Evolutionary conservation across 2,329 filamentous ascomycete genomes (phyloP).

Genomic region (Epicoccum nigrum): DNA sequence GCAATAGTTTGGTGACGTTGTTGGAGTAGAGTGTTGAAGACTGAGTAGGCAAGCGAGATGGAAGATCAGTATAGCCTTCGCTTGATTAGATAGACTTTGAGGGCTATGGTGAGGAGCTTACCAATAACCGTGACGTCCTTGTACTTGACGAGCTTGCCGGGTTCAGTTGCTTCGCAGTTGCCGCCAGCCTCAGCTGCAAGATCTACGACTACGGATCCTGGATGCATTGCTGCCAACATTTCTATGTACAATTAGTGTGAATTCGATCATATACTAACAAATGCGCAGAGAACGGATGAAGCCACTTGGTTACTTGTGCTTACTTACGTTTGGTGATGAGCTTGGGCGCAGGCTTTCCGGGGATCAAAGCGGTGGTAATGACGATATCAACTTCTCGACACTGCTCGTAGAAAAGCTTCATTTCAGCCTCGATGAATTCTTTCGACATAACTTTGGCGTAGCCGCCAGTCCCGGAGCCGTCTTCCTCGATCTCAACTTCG

Average conservation of each 20-base stretch:
- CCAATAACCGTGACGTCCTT: slow-evolving; percentile 85
- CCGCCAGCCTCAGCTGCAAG: slow-evolving; percentile 86
- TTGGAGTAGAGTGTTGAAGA: slow-evolving; percentile 91
- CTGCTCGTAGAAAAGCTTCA: slow-evolving; percentile 90
- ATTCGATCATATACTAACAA: neutral
- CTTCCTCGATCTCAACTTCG: slow-evolving; percentile 83
- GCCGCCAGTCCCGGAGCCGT: slow-evolving; percentile 81
- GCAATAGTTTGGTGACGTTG: slow-evolving; percentile 87
- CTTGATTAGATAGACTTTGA: neutral
- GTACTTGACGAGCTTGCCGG: slow-evolving; percentile 72
- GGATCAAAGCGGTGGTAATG: slow-evolving; percentile 90
- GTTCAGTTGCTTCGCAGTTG: slow-evolving; percentile 82
- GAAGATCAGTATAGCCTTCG: slow-evolving; percentile 78
- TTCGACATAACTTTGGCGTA: slow-evolving; percentile 96
- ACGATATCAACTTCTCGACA: slow-evolving; percentile 89
- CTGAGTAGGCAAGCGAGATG: slow-evolving; percentile 84
- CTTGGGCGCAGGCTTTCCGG: slow-evolving; percentile 80
- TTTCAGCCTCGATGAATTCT: slow-evolving; percentile 89
- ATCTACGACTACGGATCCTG: slow-evolving; percentile 86
- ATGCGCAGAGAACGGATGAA: too few species aligned
- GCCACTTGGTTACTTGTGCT: neutral
- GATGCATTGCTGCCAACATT: slow-evolving; percentile 86
- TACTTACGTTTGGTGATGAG: slow-evolving; percentile 70
- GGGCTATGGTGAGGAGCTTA: slow-evolving; percentile 44
- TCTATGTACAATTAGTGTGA: neutral